Evolutionary conservation across 176 grass and related monocot species (phyloP).

Genomic region (Zoysia japonica): DNA sequence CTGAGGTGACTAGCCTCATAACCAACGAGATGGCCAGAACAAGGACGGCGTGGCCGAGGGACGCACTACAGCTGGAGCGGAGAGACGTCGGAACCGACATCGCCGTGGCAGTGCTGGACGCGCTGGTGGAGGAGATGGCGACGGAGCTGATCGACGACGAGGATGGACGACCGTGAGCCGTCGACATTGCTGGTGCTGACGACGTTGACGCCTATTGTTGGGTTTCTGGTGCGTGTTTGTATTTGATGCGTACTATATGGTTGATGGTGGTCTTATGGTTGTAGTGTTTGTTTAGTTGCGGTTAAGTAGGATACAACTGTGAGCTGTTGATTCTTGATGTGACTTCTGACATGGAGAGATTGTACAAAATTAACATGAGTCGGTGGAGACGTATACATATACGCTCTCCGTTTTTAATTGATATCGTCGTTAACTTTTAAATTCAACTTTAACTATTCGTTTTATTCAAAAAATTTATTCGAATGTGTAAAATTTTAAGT

Average conservation of each 20-base stretch:
- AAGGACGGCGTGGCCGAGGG: background rate
- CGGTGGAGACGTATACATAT: too few relatives aligned
- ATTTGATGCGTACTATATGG: slow-evolving; percentile 15
- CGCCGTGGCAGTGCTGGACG: slow-evolving; percentile 35
- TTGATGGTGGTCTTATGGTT: background rate
- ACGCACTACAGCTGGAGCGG: background rate
- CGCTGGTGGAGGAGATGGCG: slow-evolving; percentile 39
- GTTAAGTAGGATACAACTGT: background rate
- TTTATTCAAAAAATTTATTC: too few relatives aligned
- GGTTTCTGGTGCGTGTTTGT: slow-evolving; percentile 1
- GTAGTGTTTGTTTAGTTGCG: background rate
- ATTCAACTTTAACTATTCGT: too few relatives aligned
- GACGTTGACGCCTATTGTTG: background rate
- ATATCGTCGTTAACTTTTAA: too few relatives aligned
- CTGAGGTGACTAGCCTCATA: background rate
- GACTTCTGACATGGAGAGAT: background rate
- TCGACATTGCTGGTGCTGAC: background rate
- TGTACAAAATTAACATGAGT: background rate
- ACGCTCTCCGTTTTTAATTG: too few relatives aligned
- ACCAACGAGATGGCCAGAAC: slow-evolving; percentile 7
- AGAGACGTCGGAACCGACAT: slow-evolving; percentile 5
- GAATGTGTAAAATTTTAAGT: too few relatives aligned
- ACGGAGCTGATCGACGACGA: slow-evolving; percentile 22
- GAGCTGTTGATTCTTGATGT: background rate
- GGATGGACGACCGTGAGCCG: background rate